phyloP scores from a whole-genome alignment of 176 grass and related monocot species.

The Rhynchospora pubera region DNA sequence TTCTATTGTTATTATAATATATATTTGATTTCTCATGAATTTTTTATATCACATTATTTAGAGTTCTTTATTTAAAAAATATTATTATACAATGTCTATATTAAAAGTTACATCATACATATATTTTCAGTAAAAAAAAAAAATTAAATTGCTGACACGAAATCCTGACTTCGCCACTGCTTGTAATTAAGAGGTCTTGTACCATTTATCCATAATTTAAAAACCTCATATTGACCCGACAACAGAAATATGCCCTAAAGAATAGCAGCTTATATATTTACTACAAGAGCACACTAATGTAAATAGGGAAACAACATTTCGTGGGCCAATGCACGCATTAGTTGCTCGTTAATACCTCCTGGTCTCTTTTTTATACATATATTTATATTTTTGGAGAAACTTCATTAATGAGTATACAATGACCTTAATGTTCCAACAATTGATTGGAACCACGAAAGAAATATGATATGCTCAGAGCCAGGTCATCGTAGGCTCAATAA shows the following conservation, averaged over 20 bases:
- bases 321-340: neutral
- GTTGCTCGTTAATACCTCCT: neutral
- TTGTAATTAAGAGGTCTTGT: neutral
- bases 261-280: neutral
- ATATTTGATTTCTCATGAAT: too few relatives aligned
- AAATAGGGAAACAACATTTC: neutral
- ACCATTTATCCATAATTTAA: neutral
- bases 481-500: neutral
- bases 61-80: too few relatives aligned
- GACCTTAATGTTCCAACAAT: neutral
- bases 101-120: too few relatives aligned
- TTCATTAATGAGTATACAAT: conserved; percentile 22
- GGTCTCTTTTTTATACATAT: neutral
- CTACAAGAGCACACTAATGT: neutral
- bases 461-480: conserved; percentile 14
- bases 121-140: too few relatives aligned
- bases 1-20: too few relatives aligned
- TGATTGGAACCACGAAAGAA: conserved; percentile 23
- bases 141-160: too few relatives aligned
- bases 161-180: too few relatives aligned
- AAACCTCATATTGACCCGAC: neutral
- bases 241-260: conserved; percentile 3
- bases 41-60: too few relatives aligned
- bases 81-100: too few relatives aligned
- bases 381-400: conserved; percentile 3